Base-by-base conservation (phyloP, 2,329 filamentous ascomycete genomes). In the Fusarium nematophilum region DNA sequence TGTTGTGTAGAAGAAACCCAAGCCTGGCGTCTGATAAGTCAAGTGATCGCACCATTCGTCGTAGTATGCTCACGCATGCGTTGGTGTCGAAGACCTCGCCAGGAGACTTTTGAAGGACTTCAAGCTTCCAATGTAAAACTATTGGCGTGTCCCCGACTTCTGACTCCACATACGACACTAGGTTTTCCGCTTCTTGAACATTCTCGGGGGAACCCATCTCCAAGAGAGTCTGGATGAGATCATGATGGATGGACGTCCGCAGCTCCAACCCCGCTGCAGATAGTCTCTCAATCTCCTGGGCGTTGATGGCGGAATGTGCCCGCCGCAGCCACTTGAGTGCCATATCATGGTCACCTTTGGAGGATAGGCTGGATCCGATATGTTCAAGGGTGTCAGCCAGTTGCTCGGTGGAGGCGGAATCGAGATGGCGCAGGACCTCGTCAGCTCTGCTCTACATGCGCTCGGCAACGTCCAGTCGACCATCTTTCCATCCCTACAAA, bases 281-380 rank as follows among this genome's bases (percentile, higher is more conserved):
- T 4, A 90, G 73, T 14, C 76, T 73, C 17, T 87, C 83, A 0
- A 85, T 67, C 8, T 84, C 79, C 49, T 86, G 84, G 15, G 70
- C 67, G 44, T 83, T 81, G 21, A 93, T 78, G 23, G 87, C 68
- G 9, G 86, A 77, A 42, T 85, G 80, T 3, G 91, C 87, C 61
- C 90, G 83, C 50, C 88, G 82, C 1, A 96, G 77, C 95, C 94
- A 98, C 66, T 83, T 87, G 2, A 82, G 71, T 1, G 91, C 89
- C 37, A 82, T 70, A 1, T 75, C 66, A 59, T 81, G 81, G 45
- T 90, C 80, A 7, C 79, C 75, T 45, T 82, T 83, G 3, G 70
- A 72, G 3, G 86, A 72, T 11, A 89, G 74, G 11, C 81, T 80
- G 40, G 82, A 86, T 4, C 92, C 92, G 33, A 96, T 90, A 55